Percentiles rank a stretch among this genome's conserved stretches.
phyloP scores from a whole-genome alignment of 2,329 filamentous ascomycete species.

The Fusarium praegraminearum region DNA sequence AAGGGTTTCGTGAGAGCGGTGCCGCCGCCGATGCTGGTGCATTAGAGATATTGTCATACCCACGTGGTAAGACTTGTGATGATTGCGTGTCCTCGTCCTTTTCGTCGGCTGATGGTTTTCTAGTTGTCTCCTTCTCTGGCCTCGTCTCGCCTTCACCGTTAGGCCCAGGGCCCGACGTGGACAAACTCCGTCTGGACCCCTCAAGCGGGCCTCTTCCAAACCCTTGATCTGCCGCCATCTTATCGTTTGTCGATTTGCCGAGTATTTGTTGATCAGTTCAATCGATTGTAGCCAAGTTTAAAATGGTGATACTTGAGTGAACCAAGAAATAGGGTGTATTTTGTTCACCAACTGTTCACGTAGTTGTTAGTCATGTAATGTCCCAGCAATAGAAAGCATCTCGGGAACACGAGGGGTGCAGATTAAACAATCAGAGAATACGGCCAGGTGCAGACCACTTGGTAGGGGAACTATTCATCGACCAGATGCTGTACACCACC shows the following conservation, averaged over 20 bases:
- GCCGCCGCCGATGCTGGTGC: conserved; percentile 48
- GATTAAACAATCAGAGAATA: conserved; percentile 38
- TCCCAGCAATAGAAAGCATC: background rate
- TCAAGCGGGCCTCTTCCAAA: conserved; percentile 58
- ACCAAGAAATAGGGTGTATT: background rate
- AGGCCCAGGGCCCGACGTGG: conserved; percentile 57
- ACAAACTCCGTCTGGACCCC: conserved; percentile 52
- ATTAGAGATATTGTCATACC: conserved; percentile 51
- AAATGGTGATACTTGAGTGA: background rate
- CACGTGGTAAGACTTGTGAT: conserved; percentile 56
- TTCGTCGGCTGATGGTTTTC: conserved; percentile 52
- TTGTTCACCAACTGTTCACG: conserved; percentile 9
- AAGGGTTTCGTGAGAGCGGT: conserved; percentile 53
- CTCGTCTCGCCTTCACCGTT: conserved; percentile 59
- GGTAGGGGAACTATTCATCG: conserved; percentile 41
- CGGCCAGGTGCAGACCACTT: conserved; percentile 47
- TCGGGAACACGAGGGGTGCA: conserved; percentile 20
- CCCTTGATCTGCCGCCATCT: conserved; percentile 62
- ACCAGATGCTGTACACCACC: conserved; percentile 34
- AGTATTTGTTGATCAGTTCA: background rate
- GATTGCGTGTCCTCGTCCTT: conserved; percentile 52
- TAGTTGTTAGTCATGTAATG: conserved; percentile 29
- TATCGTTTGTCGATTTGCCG: background rate
- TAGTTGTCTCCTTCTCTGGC: conserved; percentile 58
- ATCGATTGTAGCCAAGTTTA: background rate